phyloP scores from a whole-genome alignment of 2,329 filamentous ascomycete genomes.

The Didymella exigua region DNA sequence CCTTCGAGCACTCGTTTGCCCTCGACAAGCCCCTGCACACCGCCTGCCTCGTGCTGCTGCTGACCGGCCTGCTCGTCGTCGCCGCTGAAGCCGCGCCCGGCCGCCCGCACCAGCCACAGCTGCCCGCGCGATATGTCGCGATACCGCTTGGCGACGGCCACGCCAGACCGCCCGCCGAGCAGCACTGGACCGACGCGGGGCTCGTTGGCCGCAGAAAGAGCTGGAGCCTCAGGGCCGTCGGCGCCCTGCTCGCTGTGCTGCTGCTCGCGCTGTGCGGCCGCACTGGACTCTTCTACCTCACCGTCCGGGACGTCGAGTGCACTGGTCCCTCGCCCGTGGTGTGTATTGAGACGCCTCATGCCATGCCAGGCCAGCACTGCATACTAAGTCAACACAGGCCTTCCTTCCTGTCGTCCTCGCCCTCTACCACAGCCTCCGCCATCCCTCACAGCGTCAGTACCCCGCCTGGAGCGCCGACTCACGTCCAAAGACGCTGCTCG shows the following conservation, averaged over 20 bases:
- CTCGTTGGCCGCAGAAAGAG: constrained; percentile 19
- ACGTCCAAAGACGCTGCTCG: constrained; percentile 29
- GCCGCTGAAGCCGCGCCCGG: constrained; percentile 32
- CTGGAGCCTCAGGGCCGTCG: constrained; percentile 30
- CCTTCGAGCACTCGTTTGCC: constrained; percentile 42
- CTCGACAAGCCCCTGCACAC: constrained; percentile 47
- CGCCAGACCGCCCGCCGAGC: constrained; percentile 29
- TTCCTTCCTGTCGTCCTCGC: constrained; percentile 44
- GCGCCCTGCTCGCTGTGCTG: constrained; percentile 33
- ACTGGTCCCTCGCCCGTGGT: constrained; percentile 36
- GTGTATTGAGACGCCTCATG: constrained; percentile 9
- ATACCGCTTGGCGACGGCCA: constrained; percentile 39
- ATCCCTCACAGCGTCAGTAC: constrained; percentile 32
- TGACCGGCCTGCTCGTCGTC: constrained; percentile 41
- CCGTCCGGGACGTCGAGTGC: constrained; percentile 42
- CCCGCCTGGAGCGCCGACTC: constrained; percentile 38
- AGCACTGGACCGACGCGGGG: constrained; percentile 35
- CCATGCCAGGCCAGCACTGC: no score
- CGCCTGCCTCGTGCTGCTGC: constrained; percentile 36
- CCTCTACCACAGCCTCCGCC: constrained; percentile 38
- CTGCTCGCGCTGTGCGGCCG: constrained; percentile 41
- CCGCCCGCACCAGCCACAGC: constrained; percentile 25
- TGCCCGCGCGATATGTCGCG: constrained; percentile 34
- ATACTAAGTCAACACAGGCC: constrained; percentile 27
- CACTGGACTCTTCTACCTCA: constrained; percentile 38